phyloP scores from a whole-genome alignment of 768 basidiomycete genomes.

The Wakefieldia striispora region DNA sequence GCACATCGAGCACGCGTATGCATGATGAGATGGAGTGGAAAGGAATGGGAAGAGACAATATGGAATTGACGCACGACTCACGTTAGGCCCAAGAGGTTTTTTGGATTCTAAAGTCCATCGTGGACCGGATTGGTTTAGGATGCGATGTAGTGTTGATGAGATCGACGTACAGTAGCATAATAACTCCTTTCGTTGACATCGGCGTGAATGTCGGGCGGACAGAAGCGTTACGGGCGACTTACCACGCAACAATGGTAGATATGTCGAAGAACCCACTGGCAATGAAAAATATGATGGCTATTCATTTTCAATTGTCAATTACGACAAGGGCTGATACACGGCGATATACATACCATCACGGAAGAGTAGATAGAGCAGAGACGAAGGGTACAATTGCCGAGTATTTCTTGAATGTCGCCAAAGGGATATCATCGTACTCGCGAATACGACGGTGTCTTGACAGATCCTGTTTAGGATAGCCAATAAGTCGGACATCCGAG shows the following conservation, averaged over 20 bases:
- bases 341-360: slow-evolving; percentile 10
- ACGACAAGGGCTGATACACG: too few relatives aligned
- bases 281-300: slow-evolving; percentile 7
- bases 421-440: slow-evolving; percentile 4
- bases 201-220: neutral
- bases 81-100: neutral
- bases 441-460: slow-evolving; percentile 6
- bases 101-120: neutral
- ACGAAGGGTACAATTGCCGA: slow-evolving; percentile 5
- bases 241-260: slow-evolving; percentile 1
- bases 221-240: neutral
- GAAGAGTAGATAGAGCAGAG: slow-evolving; percentile 4
- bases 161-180: neutral
- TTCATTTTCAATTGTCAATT: neutral
- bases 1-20: too few relatives aligned
- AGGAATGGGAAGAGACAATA: too few relatives aligned
- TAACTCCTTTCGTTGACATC: neutral
- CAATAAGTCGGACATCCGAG: neutral
- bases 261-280: neutral
- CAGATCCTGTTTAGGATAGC: neutral
- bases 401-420: slow-evolving; percentile 3
- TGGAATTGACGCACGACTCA: neutral
- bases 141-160: too few relatives aligned
- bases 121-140: neutral
- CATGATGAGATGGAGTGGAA: too few relatives aligned